Evolutionary conservation across 768 basidiomycete species (phyloP), one percentile per base, ranked within the genome.

Genomic region (Boletus barrowsii): DNA sequence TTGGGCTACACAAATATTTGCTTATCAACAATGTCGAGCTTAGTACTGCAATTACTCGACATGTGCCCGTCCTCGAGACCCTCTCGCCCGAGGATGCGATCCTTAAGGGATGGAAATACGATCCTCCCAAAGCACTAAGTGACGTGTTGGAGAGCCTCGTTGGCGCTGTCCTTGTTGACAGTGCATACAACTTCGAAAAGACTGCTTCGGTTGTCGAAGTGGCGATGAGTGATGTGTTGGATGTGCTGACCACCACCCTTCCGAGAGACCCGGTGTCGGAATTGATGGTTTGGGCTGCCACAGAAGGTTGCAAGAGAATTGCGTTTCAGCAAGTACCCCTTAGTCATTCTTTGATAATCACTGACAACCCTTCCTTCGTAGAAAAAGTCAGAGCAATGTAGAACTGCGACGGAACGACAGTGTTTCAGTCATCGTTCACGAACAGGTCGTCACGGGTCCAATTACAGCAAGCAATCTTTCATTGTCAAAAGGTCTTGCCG

Each of bases 131-230:
- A 70, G 86, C 82, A 7, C 72, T 93, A 32, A 87, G 88, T 52
- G 93, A 96, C 64, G 81, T 92, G 5, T 77, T 95, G 49, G 93
- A 96, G 71, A 88, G 91, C 49, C 72, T 95, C 6, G 73, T 93
- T 33, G 93, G 91, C 1, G 92, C 90, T 3, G 75, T 96, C 18
- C 79, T 96, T 29, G 80, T 95, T 41, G 93, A 96, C 70, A 81
- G 83, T 5, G 83, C 79, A 5, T 90, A 86, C 63, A 72, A 90
- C 58, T 84, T 88, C 55, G 89, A 91, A 47, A 81, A 76, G 54
- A 82, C 84, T 4, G 79, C 80, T 15, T 73, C 73, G 0, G 76
- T 92, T 17, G 78, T 85, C 20, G 81, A 86, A 66, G 59, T 73
- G 42, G 71, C 84, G 20, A 87, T 94, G 83, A 74, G 75, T 24